phyloP scores from a whole-genome alignment of 2,329 filamentous ascomycete species.

The Diaporthe velutina region DNA sequence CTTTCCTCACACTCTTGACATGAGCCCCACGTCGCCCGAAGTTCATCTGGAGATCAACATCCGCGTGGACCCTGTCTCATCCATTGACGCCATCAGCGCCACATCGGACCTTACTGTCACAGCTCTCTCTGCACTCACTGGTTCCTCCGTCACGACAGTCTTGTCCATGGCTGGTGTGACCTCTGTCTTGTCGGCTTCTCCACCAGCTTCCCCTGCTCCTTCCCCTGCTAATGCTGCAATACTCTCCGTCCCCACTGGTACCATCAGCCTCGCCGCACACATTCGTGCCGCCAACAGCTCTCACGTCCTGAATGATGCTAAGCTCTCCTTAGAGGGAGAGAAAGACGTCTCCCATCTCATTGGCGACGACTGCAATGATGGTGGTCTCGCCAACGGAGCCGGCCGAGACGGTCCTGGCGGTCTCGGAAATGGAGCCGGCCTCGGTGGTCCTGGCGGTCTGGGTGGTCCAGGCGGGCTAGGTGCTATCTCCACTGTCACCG shows the following conservation, averaged over 20 bases:
- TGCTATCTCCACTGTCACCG: conserved; percentile 32
- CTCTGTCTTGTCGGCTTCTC: not conserved
- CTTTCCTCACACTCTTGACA: conserved; percentile 26
- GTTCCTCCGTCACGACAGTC: not conserved
- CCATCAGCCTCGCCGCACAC: conserved; percentile 11
- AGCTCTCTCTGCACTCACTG: not conserved
- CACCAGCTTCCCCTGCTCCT: not conserved
- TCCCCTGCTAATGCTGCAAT: conserved; percentile 30
- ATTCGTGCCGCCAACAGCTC: not conserved
- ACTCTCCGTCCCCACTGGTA: conserved; percentile 17
- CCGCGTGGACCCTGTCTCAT: conserved; percentile 22
- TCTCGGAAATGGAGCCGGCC: no score
- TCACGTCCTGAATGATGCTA: conserved; percentile 13
- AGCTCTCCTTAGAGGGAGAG: conserved; percentile 23
- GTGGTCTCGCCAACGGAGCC: conserved; percentile 31
- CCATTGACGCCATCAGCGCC: not conserved
- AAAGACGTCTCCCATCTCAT: conserved; percentile 26
- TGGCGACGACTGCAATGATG: conserved; percentile 24
- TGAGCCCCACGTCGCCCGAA: conserved; percentile 19
- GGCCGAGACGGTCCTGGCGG: conserved; percentile 27
- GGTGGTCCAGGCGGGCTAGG: conserved; percentile 14
- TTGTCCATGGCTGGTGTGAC: conserved; percentile 4
- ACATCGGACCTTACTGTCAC: conserved; percentile 15
- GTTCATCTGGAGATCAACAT: conserved; percentile 38
- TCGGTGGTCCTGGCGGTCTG: conserved; percentile 19